A percentile compares a stretch with the other conserved stretches of the same genome.
Evolutionary conservation across 2,329 filamentous ascomycete species (phyloP).

Genomic region (Furcasterigmium furcatum): DNA sequence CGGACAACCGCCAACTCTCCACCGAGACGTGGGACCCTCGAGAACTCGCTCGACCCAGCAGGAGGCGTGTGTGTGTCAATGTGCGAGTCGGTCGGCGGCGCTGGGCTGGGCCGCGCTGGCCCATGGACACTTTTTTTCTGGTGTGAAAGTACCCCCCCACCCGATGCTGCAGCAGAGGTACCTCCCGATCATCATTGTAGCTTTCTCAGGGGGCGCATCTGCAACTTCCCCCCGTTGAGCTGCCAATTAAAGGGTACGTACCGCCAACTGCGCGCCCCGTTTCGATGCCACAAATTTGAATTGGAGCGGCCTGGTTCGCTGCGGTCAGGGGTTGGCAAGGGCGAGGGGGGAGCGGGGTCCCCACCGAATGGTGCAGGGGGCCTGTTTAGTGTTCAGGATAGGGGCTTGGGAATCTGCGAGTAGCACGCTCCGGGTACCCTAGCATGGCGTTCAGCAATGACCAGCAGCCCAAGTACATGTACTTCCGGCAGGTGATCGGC

Average conservation of each 20-base stretch:
- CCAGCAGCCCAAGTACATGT: too few species aligned
- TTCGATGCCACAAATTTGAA: constrained; percentile 1
- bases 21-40: not conserved
- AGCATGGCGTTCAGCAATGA: too few species aligned
- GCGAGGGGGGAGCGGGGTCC: not conserved
- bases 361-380: not conserved
- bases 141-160: too few species aligned
- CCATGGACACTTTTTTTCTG: not conserved
- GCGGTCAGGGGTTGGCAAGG: not conserved
- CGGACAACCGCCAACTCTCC: not conserved
- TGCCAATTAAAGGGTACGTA: not conserved
- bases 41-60: too few species aligned
- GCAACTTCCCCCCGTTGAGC: too few species aligned
- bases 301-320: not conserved
- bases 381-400: too few species aligned
- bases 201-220: too few species aligned
- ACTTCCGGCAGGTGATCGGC: too few species aligned
- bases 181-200: too few species aligned
- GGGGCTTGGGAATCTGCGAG: too few species aligned
- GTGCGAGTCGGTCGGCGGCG: not conserved
- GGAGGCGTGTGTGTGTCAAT: not conserved
- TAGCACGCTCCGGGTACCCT: too few species aligned
- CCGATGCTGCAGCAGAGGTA: too few species aligned
- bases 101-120: not conserved
- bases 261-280: not conserved